Conservation (phyloP, 1,139 yeast genomes). For the Wickerhamiella infanticola region DNA sequence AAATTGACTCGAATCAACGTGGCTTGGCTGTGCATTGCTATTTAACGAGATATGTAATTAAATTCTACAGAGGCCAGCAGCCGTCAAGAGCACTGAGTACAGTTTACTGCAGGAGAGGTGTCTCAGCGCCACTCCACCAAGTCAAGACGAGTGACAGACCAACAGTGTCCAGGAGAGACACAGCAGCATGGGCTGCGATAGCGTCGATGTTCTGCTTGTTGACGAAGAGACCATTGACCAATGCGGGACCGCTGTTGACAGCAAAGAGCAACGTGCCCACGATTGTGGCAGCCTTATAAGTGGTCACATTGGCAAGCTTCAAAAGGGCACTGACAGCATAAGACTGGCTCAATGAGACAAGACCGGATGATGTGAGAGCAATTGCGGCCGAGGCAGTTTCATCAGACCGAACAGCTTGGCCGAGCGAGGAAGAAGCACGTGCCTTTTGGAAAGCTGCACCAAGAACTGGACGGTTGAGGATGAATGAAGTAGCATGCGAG, state of each 20-base stretch:
- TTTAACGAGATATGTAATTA: too few species aligned
- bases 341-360: conserved; percentile 26
- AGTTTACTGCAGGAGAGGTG: not conserved
- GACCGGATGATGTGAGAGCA: conserved; percentile 24
- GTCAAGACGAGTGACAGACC: conserved; percentile 27
- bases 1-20: too few species aligned
- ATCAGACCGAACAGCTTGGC: conserved; percentile 24
- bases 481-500: conserved; percentile 24
- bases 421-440: conserved; percentile 20
- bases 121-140: conserved; percentile 18
- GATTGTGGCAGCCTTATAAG: conserved; percentile 28
- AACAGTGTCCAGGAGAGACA: conserved; percentile 28
- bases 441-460: conserved; percentile 29
- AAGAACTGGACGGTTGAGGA: conserved; percentile 27
- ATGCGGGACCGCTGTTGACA: conserved; percentile 25
- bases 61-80: too few species aligned
- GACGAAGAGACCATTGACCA: conserved; percentile 23
- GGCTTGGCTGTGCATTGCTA: too few species aligned
- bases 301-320: conserved; percentile 25
- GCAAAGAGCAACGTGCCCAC: conserved; percentile 28
- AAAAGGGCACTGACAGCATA: conserved; percentile 29
- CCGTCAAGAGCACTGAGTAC: not conserved
- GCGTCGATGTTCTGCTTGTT: conserved; percentile 26
- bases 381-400: conserved; percentile 27
- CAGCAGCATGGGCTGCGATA: conserved; percentile 22